phyloP scores from a whole-genome alignment of 2,329 filamentous ascomycete genomes.

The Boeremia lycopersici region DNA sequence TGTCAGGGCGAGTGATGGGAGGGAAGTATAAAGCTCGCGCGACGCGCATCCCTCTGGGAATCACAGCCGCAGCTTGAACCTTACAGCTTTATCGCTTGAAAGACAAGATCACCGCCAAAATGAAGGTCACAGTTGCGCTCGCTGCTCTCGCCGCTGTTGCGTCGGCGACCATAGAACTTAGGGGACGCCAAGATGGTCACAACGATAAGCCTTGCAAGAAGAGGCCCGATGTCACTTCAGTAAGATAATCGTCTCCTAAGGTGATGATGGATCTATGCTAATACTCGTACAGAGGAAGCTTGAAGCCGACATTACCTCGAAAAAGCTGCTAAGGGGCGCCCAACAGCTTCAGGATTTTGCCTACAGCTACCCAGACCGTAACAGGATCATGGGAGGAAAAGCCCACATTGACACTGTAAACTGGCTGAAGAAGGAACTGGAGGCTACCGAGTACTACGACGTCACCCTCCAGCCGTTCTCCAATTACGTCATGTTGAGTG shows the following conservation, averaged over 20 bases:
- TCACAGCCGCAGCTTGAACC: conserved; percentile 11
- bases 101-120: conserved; percentile 16
- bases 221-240: conserved; percentile 32
- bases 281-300: conserved; percentile 30
- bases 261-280: conserved; percentile 1
- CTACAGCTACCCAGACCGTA: conserved; percentile 44
- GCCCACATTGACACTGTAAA: conserved; percentile 50
- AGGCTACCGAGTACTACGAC: conserved; percentile 46
- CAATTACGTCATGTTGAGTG: conserved; percentile 28
- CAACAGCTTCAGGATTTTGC: conserved; percentile 47
- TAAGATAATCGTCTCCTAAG: conserved; percentile 5
- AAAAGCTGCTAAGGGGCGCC: conserved; percentile 37
- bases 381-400: conserved; percentile 45
- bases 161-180: conserved; percentile 21
- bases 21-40: conserved; percentile 8
- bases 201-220: conserved; percentile 21
- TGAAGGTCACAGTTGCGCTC: conserved; percentile 32
- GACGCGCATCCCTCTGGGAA: neutral
- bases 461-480: conserved; percentile 40
- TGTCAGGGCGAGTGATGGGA: conserved; percentile 1
- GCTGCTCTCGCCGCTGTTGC: conserved; percentile 28
- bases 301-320: conserved; percentile 32
- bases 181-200: conserved; percentile 19
- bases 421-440: conserved; percentile 42
- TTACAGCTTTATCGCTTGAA: conserved; percentile 7